Evolutionary conservation across 805 yeast genomes (phyloP), one percentile per base, ranked within the genome.

Genomic region (Kuraishia hungarica): DNA sequence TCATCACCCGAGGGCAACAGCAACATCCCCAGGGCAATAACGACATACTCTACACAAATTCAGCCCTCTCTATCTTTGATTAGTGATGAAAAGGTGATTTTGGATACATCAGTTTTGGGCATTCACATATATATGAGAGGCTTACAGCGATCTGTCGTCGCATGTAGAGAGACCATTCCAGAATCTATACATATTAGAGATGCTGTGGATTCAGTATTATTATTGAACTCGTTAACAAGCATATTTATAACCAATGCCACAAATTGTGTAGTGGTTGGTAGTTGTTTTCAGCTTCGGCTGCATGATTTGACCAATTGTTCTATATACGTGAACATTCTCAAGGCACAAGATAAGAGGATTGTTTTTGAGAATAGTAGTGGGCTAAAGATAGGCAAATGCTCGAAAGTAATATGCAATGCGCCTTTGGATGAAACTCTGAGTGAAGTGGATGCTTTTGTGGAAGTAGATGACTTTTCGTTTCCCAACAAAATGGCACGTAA

Each of bases 381-480:
- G 35, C 22, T 52, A 6, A 13, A 7, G 19, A 52, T 52, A 2
- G 53, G 53, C 4, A 17, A 20, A n/a, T 47, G 17, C 17, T 21
- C 26, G 22, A 23, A 47, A 21, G 50, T 47, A 47, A 5, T 19
- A 11, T 19, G 22, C 48, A 19, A 20, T 19, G 21, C 48, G 48
- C 21, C n/a, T n/a, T 20, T 43, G 8, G 15, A 20, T 4, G 22
- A 6, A 22, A 6, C 22, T 4, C 13, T 13, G n/a, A 19, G 22
- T 4, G 24, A 20, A 11, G 22, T 10, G 24, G 49, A n/a, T 11
- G 49, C 19, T 6, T 22, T 26, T 15, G 51, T 65, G 2, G 51
- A 55, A 13, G 61, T 69, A 15, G 72, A 69, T 48, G 72, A 69
- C 54, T 69, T 69, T 56, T 57, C 59, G 39, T 54, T 55, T 39